Base-by-base conservation (phyloP, 2,329 filamentous ascomycete genomes). In the Annulohypoxylon truncatum region DNA sequence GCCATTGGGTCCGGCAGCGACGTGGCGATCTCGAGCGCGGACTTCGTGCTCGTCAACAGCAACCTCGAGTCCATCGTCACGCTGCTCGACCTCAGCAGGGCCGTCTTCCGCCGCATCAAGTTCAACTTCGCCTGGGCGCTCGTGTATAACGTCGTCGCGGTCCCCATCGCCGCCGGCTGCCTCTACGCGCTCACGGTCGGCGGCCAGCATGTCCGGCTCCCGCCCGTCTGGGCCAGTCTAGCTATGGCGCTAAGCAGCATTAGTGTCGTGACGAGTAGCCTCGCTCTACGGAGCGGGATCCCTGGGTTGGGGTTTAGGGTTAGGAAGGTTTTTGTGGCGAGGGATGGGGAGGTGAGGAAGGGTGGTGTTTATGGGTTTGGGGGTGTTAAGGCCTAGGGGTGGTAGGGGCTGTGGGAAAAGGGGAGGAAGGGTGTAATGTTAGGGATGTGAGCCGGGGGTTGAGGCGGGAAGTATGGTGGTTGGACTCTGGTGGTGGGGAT, bases 231-330 rank as follows among this genome's bases (percentile, higher is more conserved):
- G 94, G 95, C 94, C 4, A 91, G 90, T 70, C 79, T 97, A 76
- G 94, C 94, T 0, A 98, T 97, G 95, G 95, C 95, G 24, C 79
- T 94, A 77, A 97, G 94, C 79, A 95, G 92, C 78, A 90, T 97
- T 71, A 96, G 92, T 74, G 94, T 98, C 47, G 91, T 97, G 53
- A 80, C 88, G 75, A 97, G 93, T 77, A 95, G 92, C 80, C 79
- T 97, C 74, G 84, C 89, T 52, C 79, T 97, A 80, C 87, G 90
- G 76, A 84, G 78, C 8, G 57, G 70, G n/a, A 28, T 81, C 4
- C 77, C 76, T 8, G 67, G 75, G 13, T 18, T 81, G 8, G 80
- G 79, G 6, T 81, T 79, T 48, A 75, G 70, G 60, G 71, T 38
- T 31, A 62, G 66, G 38, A 56, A 58, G 44, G 15, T 48, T 18